Conservation (phyloP, 129 eudicot species). For the Helianthus tuberosus region DNA sequence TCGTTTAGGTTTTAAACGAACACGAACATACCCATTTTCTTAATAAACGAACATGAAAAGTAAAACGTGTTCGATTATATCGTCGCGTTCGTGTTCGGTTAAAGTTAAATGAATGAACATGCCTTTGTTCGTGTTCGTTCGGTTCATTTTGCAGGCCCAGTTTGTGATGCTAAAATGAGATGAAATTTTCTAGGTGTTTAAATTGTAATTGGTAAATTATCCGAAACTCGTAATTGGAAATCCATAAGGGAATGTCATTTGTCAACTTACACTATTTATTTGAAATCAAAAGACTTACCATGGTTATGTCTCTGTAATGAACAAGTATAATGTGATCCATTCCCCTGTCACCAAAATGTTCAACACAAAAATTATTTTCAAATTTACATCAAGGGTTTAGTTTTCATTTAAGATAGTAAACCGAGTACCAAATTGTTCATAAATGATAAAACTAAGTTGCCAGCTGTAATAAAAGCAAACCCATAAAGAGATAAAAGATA, state of each 20-base stretch:
- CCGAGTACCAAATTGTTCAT: background rate
- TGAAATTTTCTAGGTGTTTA: background rate
- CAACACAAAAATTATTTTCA: background rate
- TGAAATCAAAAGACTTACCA: slow-evolving; percentile 49
- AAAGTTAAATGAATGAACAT: too few species aligned
- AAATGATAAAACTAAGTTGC: background rate
- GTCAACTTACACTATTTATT: background rate
- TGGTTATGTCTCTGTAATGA: slow-evolving; percentile 88
- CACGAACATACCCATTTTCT: too few species aligned
- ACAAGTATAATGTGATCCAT: slow-evolving; percentile 97
- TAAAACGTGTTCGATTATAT: too few species aligned
- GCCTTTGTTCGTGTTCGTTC: too few species aligned
- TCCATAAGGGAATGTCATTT: slow-evolving; percentile 1
- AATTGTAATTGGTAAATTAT: background rate
- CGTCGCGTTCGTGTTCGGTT: too few species aligned
- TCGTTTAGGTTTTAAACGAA: too few species aligned
- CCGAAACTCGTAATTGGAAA: background rate
- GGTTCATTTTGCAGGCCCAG: too few species aligned
- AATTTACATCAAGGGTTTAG: background rate
- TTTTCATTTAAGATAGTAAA: background rate
- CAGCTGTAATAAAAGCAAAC: slow-evolving; percentile 6
- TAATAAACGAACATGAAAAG: too few species aligned
- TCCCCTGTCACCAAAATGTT: slow-evolving; percentile 53
- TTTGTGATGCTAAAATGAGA: background rate
- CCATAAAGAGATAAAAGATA: slow-evolving; percentile 26